Percentiles rank a stretch among this genome's conserved stretches.
Evolutionary conservation across 345 rosid genomes (phyloP).

Genomic region (Aegle marmelos): DNA sequence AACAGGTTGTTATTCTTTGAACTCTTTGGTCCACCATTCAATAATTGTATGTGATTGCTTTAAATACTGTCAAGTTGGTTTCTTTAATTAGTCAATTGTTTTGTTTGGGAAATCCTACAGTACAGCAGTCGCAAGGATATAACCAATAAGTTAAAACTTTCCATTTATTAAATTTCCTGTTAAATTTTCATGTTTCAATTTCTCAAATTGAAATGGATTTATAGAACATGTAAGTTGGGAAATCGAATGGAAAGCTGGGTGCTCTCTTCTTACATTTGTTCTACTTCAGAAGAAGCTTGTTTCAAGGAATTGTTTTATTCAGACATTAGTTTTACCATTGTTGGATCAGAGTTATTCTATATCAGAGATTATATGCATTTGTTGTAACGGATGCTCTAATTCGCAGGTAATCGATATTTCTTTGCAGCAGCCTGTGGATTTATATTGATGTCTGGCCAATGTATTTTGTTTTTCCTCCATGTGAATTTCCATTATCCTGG

Average conservation of each 20-base stretch:
- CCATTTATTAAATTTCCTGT: too few relatives aligned
- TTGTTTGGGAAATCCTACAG: background rate
- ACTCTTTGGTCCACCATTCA: background rate
- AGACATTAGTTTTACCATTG: background rate
- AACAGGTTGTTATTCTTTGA: background rate
- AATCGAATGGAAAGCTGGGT: background rate
- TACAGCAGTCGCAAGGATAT: background rate
- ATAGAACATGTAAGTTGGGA: background rate
- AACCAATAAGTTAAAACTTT: background rate
- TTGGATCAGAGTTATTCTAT: background rate
- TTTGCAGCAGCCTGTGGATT: constrained; percentile 4
- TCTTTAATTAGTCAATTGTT: background rate
- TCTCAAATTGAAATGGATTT: background rate
- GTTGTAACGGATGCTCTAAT: background rate
- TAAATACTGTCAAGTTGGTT: background rate
- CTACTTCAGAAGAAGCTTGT: background rate
- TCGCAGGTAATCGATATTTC: constrained; percentile 7
- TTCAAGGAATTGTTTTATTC: background rate
- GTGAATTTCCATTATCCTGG: constrained; percentile 9
- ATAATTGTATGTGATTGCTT: background rate
- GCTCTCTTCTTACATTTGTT: background rate
- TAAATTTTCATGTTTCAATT: too few relatives aligned
- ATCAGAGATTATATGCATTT: background rate
- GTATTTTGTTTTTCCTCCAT: background rate
- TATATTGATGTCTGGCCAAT: background rate